These are phyloP conservation scores for Russula sp. DNA, from an alignment of 768 basidiomycete species.

Conservation along the genomic window DNA sequence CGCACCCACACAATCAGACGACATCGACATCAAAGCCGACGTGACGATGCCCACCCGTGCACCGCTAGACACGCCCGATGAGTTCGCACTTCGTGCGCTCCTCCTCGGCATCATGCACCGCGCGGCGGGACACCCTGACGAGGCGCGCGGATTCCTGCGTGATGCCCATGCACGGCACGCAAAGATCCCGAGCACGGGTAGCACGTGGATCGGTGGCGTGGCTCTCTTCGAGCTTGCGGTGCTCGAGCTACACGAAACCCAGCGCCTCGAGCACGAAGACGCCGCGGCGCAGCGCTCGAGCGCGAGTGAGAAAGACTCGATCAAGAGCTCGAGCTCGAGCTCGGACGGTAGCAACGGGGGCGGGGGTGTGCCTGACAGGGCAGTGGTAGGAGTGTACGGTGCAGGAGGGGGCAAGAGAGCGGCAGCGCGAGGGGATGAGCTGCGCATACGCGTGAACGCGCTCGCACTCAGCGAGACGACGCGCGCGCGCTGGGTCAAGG, in stretches of 20 bases:
- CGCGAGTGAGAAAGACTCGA: not conserved
- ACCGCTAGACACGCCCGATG: slow-evolving; percentile 60
- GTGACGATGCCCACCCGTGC: slow-evolving; percentile 28
- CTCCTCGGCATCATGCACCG: slow-evolving; percentile 64
- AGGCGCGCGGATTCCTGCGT: slow-evolving; percentile 44
- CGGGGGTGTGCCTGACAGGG: not conserved
- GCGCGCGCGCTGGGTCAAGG: slow-evolving; percentile 39
- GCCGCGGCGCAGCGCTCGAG: not conserved
- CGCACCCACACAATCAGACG: slow-evolving; percentile 28
- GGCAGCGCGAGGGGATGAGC: not conserved
- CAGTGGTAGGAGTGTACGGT: not conserved
- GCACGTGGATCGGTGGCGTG: slow-evolving; percentile 63
- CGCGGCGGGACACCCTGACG: slow-evolving; percentile 42
- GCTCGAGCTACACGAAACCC: slow-evolving; percentile 53
- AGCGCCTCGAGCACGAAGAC: slow-evolving; percentile 18
- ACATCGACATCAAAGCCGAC: not conserved
- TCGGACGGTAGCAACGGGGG: slow-evolving; percentile 13
- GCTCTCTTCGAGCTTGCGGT: slow-evolving; percentile 67
- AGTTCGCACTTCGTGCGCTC: slow-evolving; percentile 60
- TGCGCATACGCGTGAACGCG: slow-evolving; percentile 19
- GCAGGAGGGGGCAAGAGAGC: not conserved
- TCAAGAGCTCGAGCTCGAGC: not conserved
- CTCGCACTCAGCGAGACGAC: not conserved
- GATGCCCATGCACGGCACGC: slow-evolving; percentile 44
- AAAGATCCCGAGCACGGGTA: slow-evolving; percentile 36